These are phyloP conservation scores for Trypanosoma brucei DNA, from an alignment of 208 protist species.

Conservation along the genomic window DNA sequence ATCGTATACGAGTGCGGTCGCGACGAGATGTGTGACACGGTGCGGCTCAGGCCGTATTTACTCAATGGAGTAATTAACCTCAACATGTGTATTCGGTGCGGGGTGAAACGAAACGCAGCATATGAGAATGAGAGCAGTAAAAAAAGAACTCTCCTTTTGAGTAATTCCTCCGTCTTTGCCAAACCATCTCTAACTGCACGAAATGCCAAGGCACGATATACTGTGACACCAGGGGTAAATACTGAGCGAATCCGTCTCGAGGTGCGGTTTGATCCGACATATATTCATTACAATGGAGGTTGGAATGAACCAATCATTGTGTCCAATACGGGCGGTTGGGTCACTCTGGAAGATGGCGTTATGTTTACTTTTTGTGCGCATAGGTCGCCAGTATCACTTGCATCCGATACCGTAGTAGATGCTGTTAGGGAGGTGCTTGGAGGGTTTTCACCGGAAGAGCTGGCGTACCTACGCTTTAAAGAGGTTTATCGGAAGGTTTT, in stretches of 20 bases:
- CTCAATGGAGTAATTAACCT: constrained; percentile 6
- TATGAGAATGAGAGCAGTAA: background rate
- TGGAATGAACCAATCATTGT: constrained; percentile 68
- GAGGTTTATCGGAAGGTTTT: constrained; percentile 35
- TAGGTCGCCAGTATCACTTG: constrained; percentile 28
- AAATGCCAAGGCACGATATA: constrained; percentile 15
- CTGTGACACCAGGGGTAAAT: constrained; percentile 1
- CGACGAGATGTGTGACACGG: background rate
- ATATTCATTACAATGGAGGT: constrained; percentile 27
- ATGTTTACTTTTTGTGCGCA: constrained; percentile 60
- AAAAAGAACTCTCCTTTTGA: background rate
- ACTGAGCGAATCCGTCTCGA: constrained; percentile 20
- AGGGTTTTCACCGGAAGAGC: background rate
- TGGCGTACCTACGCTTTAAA: constrained; percentile 46
- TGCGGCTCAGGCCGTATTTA: constrained; percentile 8
- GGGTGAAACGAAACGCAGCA: background rate
- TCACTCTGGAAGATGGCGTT: constrained; percentile 20
- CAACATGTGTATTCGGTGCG: background rate
- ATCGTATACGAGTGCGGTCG: constrained; percentile 10
- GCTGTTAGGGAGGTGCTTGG: constrained; percentile 40
- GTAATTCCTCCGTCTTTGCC: constrained; percentile 8
- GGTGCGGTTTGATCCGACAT: constrained; percentile 56
- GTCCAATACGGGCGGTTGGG: constrained; percentile 38
- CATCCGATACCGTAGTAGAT: constrained; percentile 20
- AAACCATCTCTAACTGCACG: constrained; percentile 10